Base-by-base conservation (phyloP, 2,329 filamentous ascomycete species). In the Ilyonectria destructans region DNA sequence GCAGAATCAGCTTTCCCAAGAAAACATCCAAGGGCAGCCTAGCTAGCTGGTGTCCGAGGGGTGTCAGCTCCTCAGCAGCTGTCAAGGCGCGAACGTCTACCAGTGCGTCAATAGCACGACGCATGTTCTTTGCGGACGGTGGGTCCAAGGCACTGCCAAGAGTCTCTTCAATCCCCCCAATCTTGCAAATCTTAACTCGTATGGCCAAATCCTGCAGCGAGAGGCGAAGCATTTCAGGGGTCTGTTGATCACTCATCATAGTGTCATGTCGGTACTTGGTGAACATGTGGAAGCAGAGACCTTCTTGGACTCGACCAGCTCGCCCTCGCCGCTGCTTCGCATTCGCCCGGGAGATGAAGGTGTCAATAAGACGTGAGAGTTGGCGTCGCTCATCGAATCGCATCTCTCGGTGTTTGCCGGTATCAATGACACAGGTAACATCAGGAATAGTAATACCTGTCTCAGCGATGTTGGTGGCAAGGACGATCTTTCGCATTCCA, bases 361-460 rank as follows among this genome's bases (percentile, higher is more conserved):
- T 95, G 79, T 98, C 96, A 37, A 97, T 92, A 21, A 99, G 87
- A 23, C 94, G 89, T 1, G 96, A 98, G 37, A 99, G 86, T 77
- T 99, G 96, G 64, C 95, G 89, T 62, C 93, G 90, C 82, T 99
- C 96, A 77, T 99, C 96, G 75, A 97, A 98, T 31, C 96, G 88
- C 96, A 98, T 98, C 81, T 97, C 96, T 72, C 97, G 95, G 81
- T 98, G 96, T 81, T 97, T 98, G 64, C 96, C 96, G 1, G 95
- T 95, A 80, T 99, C 96, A 66, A 99, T 93, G 52, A 99, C 96
- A 75, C 95, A 97, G 0, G 96, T 98, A 33, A 99, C 94, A 78
- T 99, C 96, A 1, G 96, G 96, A 72, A 99, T 99, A 0, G 96
- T 99, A 77, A 99, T 97, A 84, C 96, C 96, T 1, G 96, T 99